Evolutionary conservation across 1,284 basidiomycete genomes (phyloP).

Genomic region (Apiotrichum laibachii): DNA sequence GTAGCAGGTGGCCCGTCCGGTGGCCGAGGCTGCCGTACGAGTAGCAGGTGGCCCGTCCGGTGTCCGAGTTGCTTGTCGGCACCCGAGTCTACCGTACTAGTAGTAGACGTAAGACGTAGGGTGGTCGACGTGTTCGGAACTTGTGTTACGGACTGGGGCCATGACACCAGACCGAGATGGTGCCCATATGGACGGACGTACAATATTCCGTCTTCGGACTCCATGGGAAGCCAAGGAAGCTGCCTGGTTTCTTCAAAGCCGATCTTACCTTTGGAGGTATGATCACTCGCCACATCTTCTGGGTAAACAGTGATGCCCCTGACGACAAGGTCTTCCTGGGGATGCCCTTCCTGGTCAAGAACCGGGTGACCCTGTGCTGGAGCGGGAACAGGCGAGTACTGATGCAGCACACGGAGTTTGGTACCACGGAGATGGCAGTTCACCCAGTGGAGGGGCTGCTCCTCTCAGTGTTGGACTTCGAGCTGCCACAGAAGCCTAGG

Average conservation of each 20-base stretch:
- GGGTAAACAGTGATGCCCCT: slow-evolving; percentile 1
- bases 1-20: too few relatives aligned
- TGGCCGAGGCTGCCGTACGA: too few relatives aligned
- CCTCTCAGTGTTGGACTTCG: neutral
- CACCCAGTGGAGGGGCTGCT: slow-evolving; percentile 6
- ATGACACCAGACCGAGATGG: too few relatives aligned
- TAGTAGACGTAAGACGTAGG: too few relatives aligned
- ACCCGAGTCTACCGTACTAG: too few relatives aligned
- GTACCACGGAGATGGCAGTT: neutral
- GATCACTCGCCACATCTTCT: slow-evolving; percentile 10
- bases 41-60: too few relatives aligned
- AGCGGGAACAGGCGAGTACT: slow-evolving; percentile 7
- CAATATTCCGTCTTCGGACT: neutral
- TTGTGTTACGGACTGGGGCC: too few relatives aligned
- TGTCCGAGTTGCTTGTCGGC: too few relatives aligned
- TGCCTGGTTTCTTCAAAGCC: slow-evolving; percentile 2
- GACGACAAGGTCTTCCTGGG: slow-evolving; percentile 12
- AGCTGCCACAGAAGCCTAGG: neutral
- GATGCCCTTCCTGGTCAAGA: slow-evolving; percentile 15
- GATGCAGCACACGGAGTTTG: neutral
- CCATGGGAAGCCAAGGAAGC: neutral
- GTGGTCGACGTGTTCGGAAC: too few relatives aligned
- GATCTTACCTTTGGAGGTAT: neutral
- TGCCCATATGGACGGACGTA: neutral
- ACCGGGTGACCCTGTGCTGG: slow-evolving; percentile 11